phyloP scores from a whole-genome alignment of 441 rosid species.

The Rhodomyrtus psidioides region DNA sequence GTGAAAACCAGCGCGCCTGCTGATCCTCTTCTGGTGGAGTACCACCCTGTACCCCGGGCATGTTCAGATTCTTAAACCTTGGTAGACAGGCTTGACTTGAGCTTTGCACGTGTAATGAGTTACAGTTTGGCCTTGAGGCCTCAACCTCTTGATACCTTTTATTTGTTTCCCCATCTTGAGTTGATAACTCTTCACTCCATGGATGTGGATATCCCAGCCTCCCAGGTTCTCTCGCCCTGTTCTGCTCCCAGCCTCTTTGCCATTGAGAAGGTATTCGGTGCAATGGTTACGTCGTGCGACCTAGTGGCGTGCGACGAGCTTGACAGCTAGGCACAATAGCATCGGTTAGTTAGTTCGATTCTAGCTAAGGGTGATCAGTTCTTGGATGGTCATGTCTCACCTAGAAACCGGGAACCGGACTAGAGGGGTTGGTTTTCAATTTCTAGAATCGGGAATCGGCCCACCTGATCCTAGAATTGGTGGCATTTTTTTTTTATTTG shows the following conservation, averaged over 20 bases:
- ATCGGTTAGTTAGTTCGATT: neutral
- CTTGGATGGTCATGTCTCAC: too few species aligned
- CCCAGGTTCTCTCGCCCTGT: neutral
- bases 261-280: neutral
- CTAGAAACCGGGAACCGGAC: too few species aligned
- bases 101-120: neutral
- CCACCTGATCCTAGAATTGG: too few species aligned
- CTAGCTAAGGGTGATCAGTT: neutral
- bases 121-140: neutral
- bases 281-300: neutral
- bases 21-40: neutral
- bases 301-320: neutral
- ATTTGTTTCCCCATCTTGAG: neutral
- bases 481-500: too few species aligned
- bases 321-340: neutral
- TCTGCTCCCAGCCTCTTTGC: neutral
- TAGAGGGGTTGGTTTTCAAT: too few species aligned
- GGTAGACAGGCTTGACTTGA: neutral
- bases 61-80: neutral
- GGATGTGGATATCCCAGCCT: neutral
- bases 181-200: neutral
- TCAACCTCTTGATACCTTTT: neutral
- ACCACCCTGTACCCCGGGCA: neutral
- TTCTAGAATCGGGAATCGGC: too few species aligned
- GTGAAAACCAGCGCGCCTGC: neutral